Evolutionary conservation across 148 eudicot genomes (phyloP).

Genomic region (Fagopyrum tataricum): DNA sequence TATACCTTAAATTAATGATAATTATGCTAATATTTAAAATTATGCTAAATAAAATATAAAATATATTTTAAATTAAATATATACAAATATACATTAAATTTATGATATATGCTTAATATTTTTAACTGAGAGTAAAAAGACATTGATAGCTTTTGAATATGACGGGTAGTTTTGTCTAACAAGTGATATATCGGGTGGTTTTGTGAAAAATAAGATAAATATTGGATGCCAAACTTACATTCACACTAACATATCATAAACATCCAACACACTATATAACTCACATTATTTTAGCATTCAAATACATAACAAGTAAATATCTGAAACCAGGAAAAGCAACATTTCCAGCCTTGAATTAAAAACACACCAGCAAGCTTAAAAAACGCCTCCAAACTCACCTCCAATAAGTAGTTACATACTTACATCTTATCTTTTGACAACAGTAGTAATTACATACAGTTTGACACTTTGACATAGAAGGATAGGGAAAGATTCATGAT

Average conservation of each 20-base stretch:
- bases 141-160: no score
- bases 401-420: background rate
- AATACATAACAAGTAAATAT: background rate
- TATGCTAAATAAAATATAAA: no score
- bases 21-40: no score
- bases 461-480: background rate
- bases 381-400: background rate
- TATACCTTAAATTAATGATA: no score
- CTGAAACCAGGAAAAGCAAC: background rate
- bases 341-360: background rate
- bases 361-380: background rate
- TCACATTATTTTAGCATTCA: background rate
- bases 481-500: background rate
- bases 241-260: background rate
- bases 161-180: no score
- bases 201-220: no score
- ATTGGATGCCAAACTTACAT: no score
- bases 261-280: background rate
- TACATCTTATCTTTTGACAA: background rate
- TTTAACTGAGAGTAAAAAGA: no score
- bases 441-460: slow-evolving; percentile 3
- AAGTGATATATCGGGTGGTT: no score
- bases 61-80: no score
- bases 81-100: no score
- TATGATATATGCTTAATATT: no score